Conservation (phyloP, 2,329 filamentous ascomycete genomes). For the Aspergillus glaucus region DNA sequence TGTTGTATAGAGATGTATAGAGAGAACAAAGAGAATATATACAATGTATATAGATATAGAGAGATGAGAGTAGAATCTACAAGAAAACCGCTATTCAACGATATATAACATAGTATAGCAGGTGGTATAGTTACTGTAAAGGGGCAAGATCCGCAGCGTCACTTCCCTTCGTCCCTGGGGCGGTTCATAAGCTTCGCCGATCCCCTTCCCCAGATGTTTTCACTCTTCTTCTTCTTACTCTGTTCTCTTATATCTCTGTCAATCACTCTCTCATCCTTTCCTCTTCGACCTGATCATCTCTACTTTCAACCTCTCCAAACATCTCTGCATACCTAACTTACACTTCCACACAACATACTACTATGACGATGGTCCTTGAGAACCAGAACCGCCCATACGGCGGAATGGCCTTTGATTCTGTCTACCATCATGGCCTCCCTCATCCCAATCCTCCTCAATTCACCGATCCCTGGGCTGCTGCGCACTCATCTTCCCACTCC, state of each 20-base stretch:
- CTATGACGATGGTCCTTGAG: conserved; percentile 95
- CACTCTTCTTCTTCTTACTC: conserved; percentile 10
- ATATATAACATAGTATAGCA: conserved; percentile 8
- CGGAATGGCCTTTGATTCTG: conserved; percentile 72
- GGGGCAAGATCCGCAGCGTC: conserved; percentile 33
- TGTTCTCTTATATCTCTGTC: conserved; percentile 7
- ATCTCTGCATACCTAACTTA: not conserved
- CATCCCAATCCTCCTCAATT: conserved; percentile 62
- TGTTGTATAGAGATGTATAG: conserved; percentile 5
- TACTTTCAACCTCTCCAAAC: not conserved
- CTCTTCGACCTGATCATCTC: not conserved
- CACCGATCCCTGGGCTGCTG: conserved; percentile 79
- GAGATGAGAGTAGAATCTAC: conserved; percentile 3
- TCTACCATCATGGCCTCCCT: conserved; percentile 61
- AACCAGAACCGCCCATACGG: conserved; percentile 76
- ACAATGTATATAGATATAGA: conserved; percentile 1
- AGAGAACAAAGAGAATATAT: conserved; percentile 2
- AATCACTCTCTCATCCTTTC: conserved; percentile 3
- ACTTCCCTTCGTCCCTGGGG: conserved; percentile 22
- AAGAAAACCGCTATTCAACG: conserved; percentile 4
- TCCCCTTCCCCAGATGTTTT: conserved; percentile 34
- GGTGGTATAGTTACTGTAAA: conserved; percentile 13
- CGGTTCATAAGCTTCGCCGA: conserved; percentile 41
- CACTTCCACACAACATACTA: conserved; percentile 16
- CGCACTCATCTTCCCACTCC: conserved; percentile 50